Evolutionary conservation across 2,329 filamentous ascomycete genomes (phyloP).

Genomic region (Zopfia rhizophila): DNA sequence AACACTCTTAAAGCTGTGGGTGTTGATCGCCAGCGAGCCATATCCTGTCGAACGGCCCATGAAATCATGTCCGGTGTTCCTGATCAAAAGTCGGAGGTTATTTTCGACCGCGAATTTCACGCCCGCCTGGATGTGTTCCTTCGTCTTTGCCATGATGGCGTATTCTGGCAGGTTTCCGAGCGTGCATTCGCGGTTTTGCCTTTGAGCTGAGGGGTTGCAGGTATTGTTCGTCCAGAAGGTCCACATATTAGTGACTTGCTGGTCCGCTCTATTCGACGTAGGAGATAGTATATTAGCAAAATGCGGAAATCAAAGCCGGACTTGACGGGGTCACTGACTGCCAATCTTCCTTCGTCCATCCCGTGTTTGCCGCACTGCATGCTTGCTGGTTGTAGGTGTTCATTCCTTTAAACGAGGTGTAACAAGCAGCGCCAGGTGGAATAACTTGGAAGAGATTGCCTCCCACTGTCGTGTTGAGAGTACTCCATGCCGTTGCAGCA

Average conservation of each 20-base stretch:
- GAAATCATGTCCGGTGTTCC: constrained; percentile 28
- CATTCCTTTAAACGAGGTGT: constrained; percentile 12
- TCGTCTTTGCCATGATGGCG: constrained; percentile 21
- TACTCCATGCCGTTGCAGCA: constrained; percentile 6
- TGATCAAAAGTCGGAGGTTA: constrained; percentile 21
- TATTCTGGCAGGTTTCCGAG: constrained; percentile 20
- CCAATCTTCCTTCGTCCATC: constrained; percentile 13
- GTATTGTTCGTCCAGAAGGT: constrained; percentile 21
- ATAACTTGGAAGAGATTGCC: constrained; percentile 23
- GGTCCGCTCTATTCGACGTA: constrained; percentile 10
- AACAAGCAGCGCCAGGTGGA: constrained; percentile 10
- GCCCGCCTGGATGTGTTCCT: constrained; percentile 20
- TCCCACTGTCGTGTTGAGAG: constrained; percentile 16
- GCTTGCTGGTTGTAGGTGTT: constrained; percentile 11
- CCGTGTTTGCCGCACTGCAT: constrained; percentile 10
- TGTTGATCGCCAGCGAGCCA: constrained; percentile 27
- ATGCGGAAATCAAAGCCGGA: background rate
- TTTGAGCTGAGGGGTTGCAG: background rate
- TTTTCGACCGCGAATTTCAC: constrained; percentile 21
- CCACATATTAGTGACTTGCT: constrained; percentile 19
- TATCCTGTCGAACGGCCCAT: constrained; percentile 25
- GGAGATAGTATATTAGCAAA: background rate
- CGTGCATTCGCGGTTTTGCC: constrained; percentile 12
- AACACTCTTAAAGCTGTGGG: constrained; percentile 26
- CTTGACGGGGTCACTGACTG: too few relatives aligned